Evolutionary conservation across 2,329 filamentous ascomycete species (phyloP).

Genomic region (Trichoderma endophyticum): DNA sequence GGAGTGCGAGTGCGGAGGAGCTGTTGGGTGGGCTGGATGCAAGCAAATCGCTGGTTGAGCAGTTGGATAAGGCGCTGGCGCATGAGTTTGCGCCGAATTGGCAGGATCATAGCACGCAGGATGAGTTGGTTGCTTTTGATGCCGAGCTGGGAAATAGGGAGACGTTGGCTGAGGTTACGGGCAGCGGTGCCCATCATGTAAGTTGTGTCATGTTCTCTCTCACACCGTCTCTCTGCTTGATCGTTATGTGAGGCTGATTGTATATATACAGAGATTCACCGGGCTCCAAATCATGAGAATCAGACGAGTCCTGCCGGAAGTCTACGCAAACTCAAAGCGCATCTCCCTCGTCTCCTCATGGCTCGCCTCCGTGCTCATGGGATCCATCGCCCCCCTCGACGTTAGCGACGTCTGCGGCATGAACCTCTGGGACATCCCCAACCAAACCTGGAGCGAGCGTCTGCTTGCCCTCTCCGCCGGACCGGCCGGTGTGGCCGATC

Average conservation of each 20-base stretch:
- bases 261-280: conserved; percentile 72
- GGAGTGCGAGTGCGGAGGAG: conserved; percentile 67
- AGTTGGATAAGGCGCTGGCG: conserved; percentile 71
- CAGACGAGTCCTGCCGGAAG: conserved; percentile 71
- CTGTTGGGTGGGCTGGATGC: conserved; percentile 61
- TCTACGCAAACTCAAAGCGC: conserved; percentile 74
- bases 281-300: conserved; percentile 95
- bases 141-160: conserved; percentile 62
- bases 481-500: conserved; percentile 55
- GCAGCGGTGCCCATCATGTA: conserved; percentile 93
- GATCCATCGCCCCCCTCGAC: conserved; percentile 81
- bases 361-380: conserved; percentile 85
- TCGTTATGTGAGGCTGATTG: not conserved
- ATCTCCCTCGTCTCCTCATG: conserved; percentile 97
- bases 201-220: conserved; percentile 31
- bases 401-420: conserved; percentile 94
- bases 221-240: no score
- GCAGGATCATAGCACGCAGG: conserved; percentile 95
- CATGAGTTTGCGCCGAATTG: conserved; percentile 91
- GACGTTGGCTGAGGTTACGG: conserved; percentile 73
- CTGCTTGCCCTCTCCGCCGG: conserved; percentile 74
- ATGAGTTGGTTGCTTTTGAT: conserved; percentile 88
- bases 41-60: conserved; percentile 63
- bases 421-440: conserved; percentile 90
- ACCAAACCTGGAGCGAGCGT: conserved; percentile 68